Percentiles rank a stretch among this genome's conserved stretches.
phyloP scores from a whole-genome alignment of 2,329 filamentous ascomycete species.

The Claviceps cyperi region DNA sequence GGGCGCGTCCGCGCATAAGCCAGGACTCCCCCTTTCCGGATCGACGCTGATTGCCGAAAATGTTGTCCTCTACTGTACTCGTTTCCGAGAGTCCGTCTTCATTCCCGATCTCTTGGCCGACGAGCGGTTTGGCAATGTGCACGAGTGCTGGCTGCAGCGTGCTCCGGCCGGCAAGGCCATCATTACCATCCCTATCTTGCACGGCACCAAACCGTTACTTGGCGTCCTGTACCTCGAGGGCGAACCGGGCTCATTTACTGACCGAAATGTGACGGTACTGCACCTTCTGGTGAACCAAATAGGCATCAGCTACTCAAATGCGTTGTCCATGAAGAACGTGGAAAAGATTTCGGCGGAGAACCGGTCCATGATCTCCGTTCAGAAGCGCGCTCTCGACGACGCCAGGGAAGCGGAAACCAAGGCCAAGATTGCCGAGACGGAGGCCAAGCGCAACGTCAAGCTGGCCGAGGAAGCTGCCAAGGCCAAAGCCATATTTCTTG shows the following conservation, averaged over 20 bases:
- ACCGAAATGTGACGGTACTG: conserved; percentile 52
- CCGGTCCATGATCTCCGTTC: conserved; percentile 61
- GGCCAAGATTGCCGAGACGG: conserved; percentile 60
- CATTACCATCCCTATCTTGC: conserved; percentile 66
- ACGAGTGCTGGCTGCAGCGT: conserved; percentile 49
- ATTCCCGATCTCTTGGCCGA: conserved; percentile 59
- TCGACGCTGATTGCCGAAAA: conserved; percentile 61
- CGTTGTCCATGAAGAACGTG: conserved; percentile 52
- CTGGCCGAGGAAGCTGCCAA: conserved; percentile 72
- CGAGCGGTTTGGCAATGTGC: conserved; percentile 65
- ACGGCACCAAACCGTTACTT: conserved; percentile 54
- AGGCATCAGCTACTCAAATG: conserved; percentile 55
- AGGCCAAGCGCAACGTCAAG: conserved; percentile 65
- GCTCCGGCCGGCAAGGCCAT: conserved; percentile 60
- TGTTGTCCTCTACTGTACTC: conserved; percentile 61
- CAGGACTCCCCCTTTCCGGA: conserved; percentile 48
- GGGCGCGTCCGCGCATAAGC: conserved; percentile 51
- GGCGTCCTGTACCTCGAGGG: conserved; percentile 66
- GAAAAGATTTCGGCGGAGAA: conserved; percentile 70
- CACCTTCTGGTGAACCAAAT: conserved; percentile 69
- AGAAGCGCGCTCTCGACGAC: conserved; percentile 58
- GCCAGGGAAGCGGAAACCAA: conserved; percentile 61
- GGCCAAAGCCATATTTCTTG: conserved; percentile 68
- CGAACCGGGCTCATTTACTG: conserved; percentile 61
- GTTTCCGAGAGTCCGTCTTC: conserved; percentile 63